Percentiles rank a stretch among this genome's conserved stretches.
Evolutionary conservation across 2,329 filamentous ascomycete genomes (phyloP).

Genomic region (Ceratocystis alfenasii): DNA sequence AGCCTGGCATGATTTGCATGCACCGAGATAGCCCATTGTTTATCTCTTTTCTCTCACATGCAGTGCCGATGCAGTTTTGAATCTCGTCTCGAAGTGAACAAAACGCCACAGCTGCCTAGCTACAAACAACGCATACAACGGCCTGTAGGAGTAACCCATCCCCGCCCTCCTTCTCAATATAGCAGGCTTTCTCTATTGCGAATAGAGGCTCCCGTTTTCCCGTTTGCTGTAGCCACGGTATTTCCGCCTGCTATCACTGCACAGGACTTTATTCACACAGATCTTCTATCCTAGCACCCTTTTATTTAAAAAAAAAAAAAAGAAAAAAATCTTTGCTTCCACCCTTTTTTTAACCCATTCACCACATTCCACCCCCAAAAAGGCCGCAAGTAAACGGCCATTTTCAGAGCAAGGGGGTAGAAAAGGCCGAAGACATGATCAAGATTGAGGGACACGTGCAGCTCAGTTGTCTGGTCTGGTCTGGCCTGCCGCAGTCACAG

Average conservation of each 20-base stretch:
- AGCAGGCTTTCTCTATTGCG: not conserved
- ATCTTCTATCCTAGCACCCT: no score
- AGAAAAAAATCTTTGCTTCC: not conserved
- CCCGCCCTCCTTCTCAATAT: not conserved
- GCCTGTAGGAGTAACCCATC: not conserved
- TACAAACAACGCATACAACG: slow-evolving; percentile 6
- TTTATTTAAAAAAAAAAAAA: not conserved
- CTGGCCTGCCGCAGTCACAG: not conserved
- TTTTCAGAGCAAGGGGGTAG: not conserved
- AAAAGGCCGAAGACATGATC: not conserved
- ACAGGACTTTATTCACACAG: not conserved
- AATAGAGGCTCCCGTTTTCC: not conserved
- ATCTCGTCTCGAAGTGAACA: slow-evolving; percentile 8
- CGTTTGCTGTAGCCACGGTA: not conserved
- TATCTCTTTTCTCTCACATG: slow-evolving; percentile 4
- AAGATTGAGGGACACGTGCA: slow-evolving; percentile 6
- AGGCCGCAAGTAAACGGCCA: not conserved
- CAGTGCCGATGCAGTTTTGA: not conserved
- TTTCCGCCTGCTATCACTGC: not conserved
- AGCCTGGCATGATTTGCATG: slow-evolving; percentile 1
- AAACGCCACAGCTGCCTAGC: slow-evolving; percentile 5
- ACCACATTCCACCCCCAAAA: not conserved
- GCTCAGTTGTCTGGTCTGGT: not conserved
- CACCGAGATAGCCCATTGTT: not conserved
- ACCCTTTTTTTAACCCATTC: no score